Percentiles rank a stretch among this genome's conserved stretches.
Evolutionary conservation across 768 basidiomycete genomes (phyloP).

Genomic region (Dentipellis fragilis): DNA sequence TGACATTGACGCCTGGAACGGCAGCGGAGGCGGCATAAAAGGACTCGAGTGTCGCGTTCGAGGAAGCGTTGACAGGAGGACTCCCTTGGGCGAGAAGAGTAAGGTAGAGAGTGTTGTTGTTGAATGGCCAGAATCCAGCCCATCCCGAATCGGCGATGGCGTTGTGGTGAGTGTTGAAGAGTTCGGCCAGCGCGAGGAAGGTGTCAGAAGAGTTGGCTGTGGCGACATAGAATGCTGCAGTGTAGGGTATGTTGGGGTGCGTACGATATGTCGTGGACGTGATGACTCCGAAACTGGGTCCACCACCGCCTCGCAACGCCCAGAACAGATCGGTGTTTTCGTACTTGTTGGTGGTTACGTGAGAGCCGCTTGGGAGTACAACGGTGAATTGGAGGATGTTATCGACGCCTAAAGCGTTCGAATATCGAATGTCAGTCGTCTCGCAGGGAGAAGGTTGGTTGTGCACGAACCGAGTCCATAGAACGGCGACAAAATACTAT

Average conservation of each 20-base stretch:
- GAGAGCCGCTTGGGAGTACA: slow-evolving; percentile 32
- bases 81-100: background rate
- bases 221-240: slow-evolving; percentile 15
- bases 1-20: background rate
- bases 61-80: background rate
- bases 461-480: slow-evolving; percentile 30
- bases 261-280: slow-evolving; percentile 37
- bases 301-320: slow-evolving; percentile 44
- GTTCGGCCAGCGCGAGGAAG: slow-evolving; percentile 1
- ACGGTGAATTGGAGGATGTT: slow-evolving; percentile 33
- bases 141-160: slow-evolving; percentile 4
- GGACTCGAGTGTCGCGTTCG: background rate
- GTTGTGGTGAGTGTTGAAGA: background rate
- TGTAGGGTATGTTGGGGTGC: slow-evolving; percentile 27
- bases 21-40: slow-evolving; percentile 4
- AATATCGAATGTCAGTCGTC: background rate
- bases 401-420: background rate
- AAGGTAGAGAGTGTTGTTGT: background rate
- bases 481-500: slow-evolving; percentile 28
- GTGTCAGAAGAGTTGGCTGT: slow-evolving; percentile 1
- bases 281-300: slow-evolving; percentile 38
- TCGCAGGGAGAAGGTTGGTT: background rate
- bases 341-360: slow-evolving; percentile 29
- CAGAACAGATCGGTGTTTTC: slow-evolving; percentile 39
- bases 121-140: background rate